Conservation (phyloP, 2,329 filamentous ascomycete genomes). For the Emmonsiellopsis sp. region DNA sequence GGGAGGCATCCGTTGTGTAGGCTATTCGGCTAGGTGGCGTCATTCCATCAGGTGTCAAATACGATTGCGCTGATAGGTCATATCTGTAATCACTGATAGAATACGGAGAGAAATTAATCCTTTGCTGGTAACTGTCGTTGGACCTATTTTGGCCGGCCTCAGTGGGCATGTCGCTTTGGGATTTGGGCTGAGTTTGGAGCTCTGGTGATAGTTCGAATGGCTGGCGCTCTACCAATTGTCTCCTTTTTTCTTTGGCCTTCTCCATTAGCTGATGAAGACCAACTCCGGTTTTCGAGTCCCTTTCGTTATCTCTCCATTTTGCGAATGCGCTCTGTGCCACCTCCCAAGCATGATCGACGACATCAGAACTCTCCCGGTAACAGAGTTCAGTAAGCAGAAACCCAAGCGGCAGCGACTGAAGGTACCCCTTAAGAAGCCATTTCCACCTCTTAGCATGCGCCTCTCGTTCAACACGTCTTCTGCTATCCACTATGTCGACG, state of each 20-base stretch:
- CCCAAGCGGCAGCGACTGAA: constrained; percentile 12
- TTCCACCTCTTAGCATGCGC: constrained; percentile 11
- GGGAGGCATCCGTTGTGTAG: too few relatives aligned
- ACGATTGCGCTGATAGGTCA: too few relatives aligned
- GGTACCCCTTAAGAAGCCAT: constrained; percentile 14
- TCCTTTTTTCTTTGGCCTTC: neutral
- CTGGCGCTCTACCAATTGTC: neutral
- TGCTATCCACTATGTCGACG: constrained; percentile 56
- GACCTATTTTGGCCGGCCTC: too few relatives aligned
- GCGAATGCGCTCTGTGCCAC: neutral
- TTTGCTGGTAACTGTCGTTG: too few relatives aligned
- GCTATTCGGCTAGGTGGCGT: too few relatives aligned
- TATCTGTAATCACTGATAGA: too few relatives aligned
- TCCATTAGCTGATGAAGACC: neutral
- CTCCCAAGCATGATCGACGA: neutral
- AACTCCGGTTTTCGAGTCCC: constrained; percentile 2
- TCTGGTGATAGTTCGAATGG: neutral
- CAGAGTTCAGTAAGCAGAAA: constrained; percentile 11
- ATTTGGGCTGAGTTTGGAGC: too few relatives aligned
- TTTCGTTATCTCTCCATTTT: constrained; percentile 1
- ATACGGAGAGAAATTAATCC: too few relatives aligned
- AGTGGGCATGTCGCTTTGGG: too few relatives aligned
- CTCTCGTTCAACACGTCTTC: constrained; percentile 11
- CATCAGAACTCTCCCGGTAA: neutral
- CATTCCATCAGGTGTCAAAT: too few relatives aligned